Evolutionary conservation across 345 rosid genomes (phyloP).

Genomic region (Cardamine chenopodiifolia): DNA sequence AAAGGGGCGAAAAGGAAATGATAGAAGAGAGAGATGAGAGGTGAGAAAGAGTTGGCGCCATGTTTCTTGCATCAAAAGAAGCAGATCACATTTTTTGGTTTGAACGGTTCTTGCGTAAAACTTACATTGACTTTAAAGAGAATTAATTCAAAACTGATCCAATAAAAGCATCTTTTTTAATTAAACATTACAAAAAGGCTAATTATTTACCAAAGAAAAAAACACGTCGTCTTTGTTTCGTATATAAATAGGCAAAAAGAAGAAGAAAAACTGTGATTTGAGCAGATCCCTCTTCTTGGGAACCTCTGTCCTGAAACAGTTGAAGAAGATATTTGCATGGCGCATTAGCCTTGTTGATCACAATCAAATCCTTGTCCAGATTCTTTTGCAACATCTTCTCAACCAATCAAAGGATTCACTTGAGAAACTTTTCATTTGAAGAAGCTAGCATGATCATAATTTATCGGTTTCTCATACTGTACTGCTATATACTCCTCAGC

Average conservation of each 20-base stretch:
- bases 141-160: background rate
- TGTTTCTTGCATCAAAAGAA: slow-evolving; percentile 30
- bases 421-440: slow-evolving; percentile 32
- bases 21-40: background rate
- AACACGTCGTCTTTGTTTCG: background rate
- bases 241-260: background rate
- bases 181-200: slow-evolving; percentile 16
- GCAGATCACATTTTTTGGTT: slow-evolving; percentile 1
- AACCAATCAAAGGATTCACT: background rate
- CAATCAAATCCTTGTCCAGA: slow-evolving; percentile 6
- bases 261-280: no score
- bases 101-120: slow-evolving; percentile 37
- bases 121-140: background rate
- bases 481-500: slow-evolving; percentile 60
- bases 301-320: slow-evolving; percentile 79
- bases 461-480: slow-evolving; percentile 58
- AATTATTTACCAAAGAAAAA: background rate
- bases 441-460: slow-evolving; percentile 40
- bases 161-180: background rate
- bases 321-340: slow-evolving; percentile 85
- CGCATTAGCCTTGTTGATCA: slow-evolving; percentile 44
- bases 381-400: slow-evolving; percentile 7
- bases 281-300: no score
- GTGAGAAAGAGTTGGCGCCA: slow-evolving; percentile 32
- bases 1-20: slow-evolving; percentile 2